Evolutionary conservation across 1,284 basidiomycete species (phyloP), one percentile per base, ranked within the genome.

Genomic region (Austroboletus niveus): DNA sequence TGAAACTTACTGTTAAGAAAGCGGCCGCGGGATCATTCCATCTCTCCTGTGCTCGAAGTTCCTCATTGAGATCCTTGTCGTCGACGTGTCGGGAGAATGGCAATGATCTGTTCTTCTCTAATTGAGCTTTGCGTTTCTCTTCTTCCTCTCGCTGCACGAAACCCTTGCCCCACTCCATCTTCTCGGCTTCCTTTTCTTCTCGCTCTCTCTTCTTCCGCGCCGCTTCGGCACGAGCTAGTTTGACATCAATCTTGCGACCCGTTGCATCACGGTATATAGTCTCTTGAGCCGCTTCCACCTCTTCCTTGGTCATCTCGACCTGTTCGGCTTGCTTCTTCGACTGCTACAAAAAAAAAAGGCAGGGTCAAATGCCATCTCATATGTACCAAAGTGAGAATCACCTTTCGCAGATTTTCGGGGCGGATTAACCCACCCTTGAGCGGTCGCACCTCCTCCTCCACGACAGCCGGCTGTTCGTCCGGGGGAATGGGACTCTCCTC

Each of bases 121-220:
- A 65, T 59, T 92, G 83, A 52, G 71, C 63, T 59, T 70, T 80
- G 63, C 75, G 72, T 63, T 80, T 81, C 69, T 92, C 88, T 42
- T 76, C 74, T 53, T 93, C 87, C 31, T 90, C 86, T 49, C 87
- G 77, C 73, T 99, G 94, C 24, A 92, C 87, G 32, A 97, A 65
- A 24, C 97, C 97, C 70, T 95, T 98, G 0, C 90, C 92, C 97
- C 97, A 99, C 66, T 95, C 90, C 86, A 94, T 90, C 74, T 93
- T 94, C 69, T 87, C 80, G 48, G 86, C 87, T 64, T 94, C 91
- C 68, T 84, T 87, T 70, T 94, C 87, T 68, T 92, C 84, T 55
- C 79, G 75, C 65, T 92, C 88, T 27, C 89, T 78, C 65, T 93
- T 92, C 65, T 81, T 70, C 57, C 83, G 73, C 44, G 86, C 86